phyloP scores from a whole-genome alignment of 108 stramenopile species.

The Nannochloropsis salina region DNA sequence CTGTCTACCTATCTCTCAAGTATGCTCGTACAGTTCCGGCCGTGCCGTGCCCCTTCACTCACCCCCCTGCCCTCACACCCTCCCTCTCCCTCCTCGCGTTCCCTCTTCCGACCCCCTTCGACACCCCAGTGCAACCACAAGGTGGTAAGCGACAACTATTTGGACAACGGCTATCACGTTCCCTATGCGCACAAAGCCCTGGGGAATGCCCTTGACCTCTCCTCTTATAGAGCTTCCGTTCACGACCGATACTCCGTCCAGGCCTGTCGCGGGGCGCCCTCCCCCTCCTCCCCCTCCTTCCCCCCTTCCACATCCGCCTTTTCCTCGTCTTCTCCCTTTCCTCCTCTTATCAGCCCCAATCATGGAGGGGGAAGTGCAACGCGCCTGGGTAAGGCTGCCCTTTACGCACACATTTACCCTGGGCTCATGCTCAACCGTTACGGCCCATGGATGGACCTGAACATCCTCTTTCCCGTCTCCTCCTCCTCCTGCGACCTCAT shows the following conservation, averaged over 20 bases:
- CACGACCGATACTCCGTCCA: conserved; percentile 25
- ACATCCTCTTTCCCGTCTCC: conserved; percentile 38
- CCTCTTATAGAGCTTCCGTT: conserved; percentile 32
- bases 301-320: background rate
- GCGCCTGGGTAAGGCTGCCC: conserved; percentile 33
- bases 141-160: conserved; percentile 50
- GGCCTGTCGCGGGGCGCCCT: background rate
- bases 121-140: conserved; percentile 48
- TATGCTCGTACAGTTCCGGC: background rate
- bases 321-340: background rate
- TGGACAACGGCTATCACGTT: conserved; percentile 52
- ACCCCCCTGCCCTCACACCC: background rate
- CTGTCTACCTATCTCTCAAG: background rate
- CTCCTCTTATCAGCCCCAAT: background rate
- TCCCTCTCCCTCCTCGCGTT: background rate
- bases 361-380: background rate
- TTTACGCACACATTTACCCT: conserved; percentile 46
- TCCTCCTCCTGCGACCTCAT: conserved; percentile 30
- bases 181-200: conserved; percentile 48
- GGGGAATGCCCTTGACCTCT: conserved; percentile 35
- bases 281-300: background rate
- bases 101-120: background rate
- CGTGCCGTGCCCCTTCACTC: background rate
- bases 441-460: conserved; percentile 51
- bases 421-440: conserved; percentile 50